Base-by-base conservation (phyloP, 108 stramenopile species). In the Poteriospumella lacustris region DNA sequence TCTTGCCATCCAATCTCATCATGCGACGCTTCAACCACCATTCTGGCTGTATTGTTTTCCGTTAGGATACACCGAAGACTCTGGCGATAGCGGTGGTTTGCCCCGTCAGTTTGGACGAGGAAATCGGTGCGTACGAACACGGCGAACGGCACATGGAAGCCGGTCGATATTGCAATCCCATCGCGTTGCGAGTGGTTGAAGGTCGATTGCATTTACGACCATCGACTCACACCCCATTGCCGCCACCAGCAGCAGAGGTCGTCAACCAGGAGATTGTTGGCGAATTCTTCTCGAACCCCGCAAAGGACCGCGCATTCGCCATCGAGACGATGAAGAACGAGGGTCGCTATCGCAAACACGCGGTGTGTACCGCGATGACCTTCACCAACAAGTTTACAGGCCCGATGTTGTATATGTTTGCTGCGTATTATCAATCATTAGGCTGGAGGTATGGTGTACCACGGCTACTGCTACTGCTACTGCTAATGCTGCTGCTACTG, bases 371-470 rank as follows among this genome's bases (percentile, higher is more conserved):
- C 9, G 60, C 36, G 36, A 26, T 34, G 24, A 64, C 60, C 9
- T 64, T 64, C 36, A 26, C 5, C 5, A 56, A 56, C 52, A 19
- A 19, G 24, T 24, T 19, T 19, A 56, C 52, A 56, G 60, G 60
- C 9, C 31, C 60, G 5, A 64, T 64, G 60, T 34, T 64, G 60
- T 64, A 64, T 64, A 31, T 64, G 31, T 64, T 64, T 64, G 31
- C 36, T 31, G 15, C 60, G 5, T 64, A 31, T 64, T 64, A 64
- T 64, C 60, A 64, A 31, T 34, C 5, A 34, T 5, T 64, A 3
- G 60, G 60, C 5, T 64, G 60, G 60, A 3, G 52, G 52, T 56
- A 56, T 56, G 52, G 24, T n/a, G n/a, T n/a, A n/a, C n/a, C n/a
- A n/a, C n/a, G n/a, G n/a, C n/a, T n/a, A n/a, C n/a, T n/a, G n/a